Evolutionary conservation across 1,284 basidiomycete species (phyloP), one percentile per base, ranked within the genome.

Genomic region (Cystobasidiaceae sp.): DNA sequence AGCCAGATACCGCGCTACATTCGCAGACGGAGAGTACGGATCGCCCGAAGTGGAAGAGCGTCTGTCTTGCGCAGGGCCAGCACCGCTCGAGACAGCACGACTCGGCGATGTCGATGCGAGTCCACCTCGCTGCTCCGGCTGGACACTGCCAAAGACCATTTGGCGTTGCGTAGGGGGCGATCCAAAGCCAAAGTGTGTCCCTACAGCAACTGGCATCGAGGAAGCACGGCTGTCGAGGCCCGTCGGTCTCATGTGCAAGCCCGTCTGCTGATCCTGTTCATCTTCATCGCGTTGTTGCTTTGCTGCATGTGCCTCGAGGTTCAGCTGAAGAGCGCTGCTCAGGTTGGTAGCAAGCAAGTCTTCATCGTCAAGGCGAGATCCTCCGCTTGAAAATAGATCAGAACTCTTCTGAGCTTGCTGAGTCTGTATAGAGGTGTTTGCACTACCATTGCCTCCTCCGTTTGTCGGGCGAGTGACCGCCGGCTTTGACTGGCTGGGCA

Each of bases 321-420:
- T 72, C 19, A 74, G 67, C 45, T 73, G 72, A 11, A 74, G 63
- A 44, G 73, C 72, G 57, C 74, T 64, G 9, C 30, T 73, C 33
- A 74, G 66, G 56, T 74, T 72, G 4, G 71, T 69, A 1, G 73
- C 71, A 45, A 74, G 67, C 39, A 71, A 68, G 55, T 74, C 71
- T 45, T 74, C 74, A 52, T 73, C 70, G 48, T 73, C 66, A 23
- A 64, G 34, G 15, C 61, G 32, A 6, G 73, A 72, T n/a, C 65
- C 66, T 3, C 72, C 71, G 17, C 64, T 33, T 1, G 55, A 28
- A 23, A 43, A 56, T 28, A 25, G 21, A 21, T 28, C 54, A 44
- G 39, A 13, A 46, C 13, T 56, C 13, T 56, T 28, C 27, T 33
- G 33, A 6, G 39, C 6, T 27, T 33, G 17, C 37, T 39, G 37